phyloP scores from a whole-genome alignment of 1,284 basidiomycete genomes.

The Austropuccinia psidii region DNA sequence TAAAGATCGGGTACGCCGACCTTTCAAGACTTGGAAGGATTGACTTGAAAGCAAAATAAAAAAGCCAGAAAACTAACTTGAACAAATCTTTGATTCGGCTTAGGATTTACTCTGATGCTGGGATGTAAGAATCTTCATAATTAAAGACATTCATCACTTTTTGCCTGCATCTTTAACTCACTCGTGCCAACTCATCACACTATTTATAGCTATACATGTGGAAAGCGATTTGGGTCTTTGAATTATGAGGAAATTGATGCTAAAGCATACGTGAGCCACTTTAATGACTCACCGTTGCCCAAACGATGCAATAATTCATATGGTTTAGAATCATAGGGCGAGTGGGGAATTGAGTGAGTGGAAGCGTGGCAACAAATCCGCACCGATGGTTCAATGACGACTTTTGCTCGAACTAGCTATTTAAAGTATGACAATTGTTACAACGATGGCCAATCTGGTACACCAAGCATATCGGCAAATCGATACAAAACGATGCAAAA shows the following conservation, averaged over 20 bases:
- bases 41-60: not conserved
- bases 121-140: constrained; percentile 42
- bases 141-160: not conserved
- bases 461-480: constrained; percentile 49
- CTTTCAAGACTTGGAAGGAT: not conserved
- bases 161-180: not conserved
- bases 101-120: constrained; percentile 54
- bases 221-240: constrained; percentile 51
- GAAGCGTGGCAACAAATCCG: not conserved
- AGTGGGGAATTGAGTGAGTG: constrained; percentile 52
- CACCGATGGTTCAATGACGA: too few species aligned
- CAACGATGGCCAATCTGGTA: constrained; percentile 52
- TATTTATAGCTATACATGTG: constrained; percentile 48
- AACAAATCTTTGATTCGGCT: constrained; percentile 24
- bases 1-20: constrained; percentile 46
- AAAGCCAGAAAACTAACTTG: not conserved
- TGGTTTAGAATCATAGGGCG: constrained; percentile 46
- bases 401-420: not conserved
- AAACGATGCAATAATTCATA: not conserved
- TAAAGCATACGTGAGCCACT: constrained; percentile 39
- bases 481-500: constrained; percentile 55
- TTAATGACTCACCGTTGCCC: not conserved
- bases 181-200: too few species aligned
- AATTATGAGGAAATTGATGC: constrained; percentile 54
- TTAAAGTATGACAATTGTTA: constrained; percentile 41